phyloP scores from a whole-genome alignment of 2,329 filamentous ascomycete species.

The Didymella sp. region DNA sequence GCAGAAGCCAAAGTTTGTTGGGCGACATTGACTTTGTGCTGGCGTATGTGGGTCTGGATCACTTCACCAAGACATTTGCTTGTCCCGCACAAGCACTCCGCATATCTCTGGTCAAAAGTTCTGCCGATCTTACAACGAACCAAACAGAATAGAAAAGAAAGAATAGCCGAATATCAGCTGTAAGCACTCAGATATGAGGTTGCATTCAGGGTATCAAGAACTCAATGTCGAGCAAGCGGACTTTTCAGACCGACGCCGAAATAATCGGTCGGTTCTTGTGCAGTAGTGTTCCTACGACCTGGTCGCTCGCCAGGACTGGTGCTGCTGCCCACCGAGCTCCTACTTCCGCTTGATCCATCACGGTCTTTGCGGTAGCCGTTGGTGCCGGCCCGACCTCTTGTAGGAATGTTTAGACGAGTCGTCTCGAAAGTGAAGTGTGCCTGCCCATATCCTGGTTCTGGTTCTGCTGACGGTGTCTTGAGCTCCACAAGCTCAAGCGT shows the following conservation, averaged over 20 bases:
- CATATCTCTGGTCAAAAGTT: neutral
- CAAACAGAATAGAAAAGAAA: neutral
- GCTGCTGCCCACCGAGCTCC: constrained; percentile 26
- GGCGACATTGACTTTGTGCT: neutral
- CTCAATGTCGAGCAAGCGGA: constrained; percentile 7
- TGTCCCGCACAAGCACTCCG: neutral
- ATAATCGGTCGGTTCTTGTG: constrained; percentile 27
- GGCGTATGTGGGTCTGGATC: constrained; percentile 1
- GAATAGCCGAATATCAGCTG: neutral
- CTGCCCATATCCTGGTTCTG: constrained; percentile 29
- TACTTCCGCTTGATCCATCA: constrained; percentile 12
- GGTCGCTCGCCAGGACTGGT: constrained; percentile 26
- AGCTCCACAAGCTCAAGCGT: constrained; percentile 65
- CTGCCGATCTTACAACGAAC: constrained; percentile 1
- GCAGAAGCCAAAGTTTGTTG: neutral
- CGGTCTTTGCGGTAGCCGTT: constrained; percentile 23
- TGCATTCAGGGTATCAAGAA: neutral
- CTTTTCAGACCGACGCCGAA: constrained; percentile 30
- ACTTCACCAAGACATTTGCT: neutral
- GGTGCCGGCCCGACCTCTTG: constrained; percentile 25
- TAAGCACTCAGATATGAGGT: neutral
- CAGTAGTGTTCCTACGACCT: constrained; percentile 23
- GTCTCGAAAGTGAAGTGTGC: constrained; percentile 45
- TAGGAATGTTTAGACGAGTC: constrained; percentile 39
- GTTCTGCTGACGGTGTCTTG: constrained; percentile 39